phyloP scores from a whole-genome alignment of 352 stramenopile species.

The Lagenidium giganteum region DNA sequence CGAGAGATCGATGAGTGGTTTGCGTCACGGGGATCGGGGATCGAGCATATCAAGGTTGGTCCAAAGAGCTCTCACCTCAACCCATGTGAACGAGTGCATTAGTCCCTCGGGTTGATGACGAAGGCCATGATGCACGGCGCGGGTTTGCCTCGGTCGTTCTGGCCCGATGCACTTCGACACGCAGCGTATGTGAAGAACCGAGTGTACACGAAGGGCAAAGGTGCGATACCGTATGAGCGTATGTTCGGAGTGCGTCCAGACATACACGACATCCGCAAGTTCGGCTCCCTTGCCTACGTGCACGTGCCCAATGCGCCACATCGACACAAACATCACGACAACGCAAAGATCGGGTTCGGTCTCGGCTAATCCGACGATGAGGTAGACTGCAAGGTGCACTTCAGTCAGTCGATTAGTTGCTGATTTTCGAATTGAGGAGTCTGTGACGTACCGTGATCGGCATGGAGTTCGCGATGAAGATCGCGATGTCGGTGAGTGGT shows the following conservation, averaged over 20 bases:
- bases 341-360: neutral
- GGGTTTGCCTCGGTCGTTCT: neutral
- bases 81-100: conserved; percentile 3
- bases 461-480: too few relatives aligned
- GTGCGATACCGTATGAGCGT: neutral
- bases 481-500: too few relatives aligned
- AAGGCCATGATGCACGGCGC: neutral
- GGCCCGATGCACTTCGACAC: conserved; percentile 1
- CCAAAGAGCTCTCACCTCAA: conserved; percentile 13
- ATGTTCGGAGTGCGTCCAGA: conserved; percentile 6
- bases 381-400: too few relatives aligned
- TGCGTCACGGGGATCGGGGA: neutral
- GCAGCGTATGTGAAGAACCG: conserved; percentile 5
- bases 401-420: too few relatives aligned
- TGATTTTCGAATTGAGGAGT: too few relatives aligned
- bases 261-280: neutral
- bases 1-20: conserved; percentile 2
- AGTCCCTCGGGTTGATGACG: neutral
- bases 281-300: neutral
- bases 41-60: conserved; percentile 7
- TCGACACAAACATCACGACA: too few relatives aligned
- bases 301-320: conserved; percentile 1
- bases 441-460: too few relatives aligned
- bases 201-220: neutral
- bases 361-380: neutral